phyloP scores from a whole-genome alignment of 257 asterid species.

The Knoxia roxburghii region DNA sequence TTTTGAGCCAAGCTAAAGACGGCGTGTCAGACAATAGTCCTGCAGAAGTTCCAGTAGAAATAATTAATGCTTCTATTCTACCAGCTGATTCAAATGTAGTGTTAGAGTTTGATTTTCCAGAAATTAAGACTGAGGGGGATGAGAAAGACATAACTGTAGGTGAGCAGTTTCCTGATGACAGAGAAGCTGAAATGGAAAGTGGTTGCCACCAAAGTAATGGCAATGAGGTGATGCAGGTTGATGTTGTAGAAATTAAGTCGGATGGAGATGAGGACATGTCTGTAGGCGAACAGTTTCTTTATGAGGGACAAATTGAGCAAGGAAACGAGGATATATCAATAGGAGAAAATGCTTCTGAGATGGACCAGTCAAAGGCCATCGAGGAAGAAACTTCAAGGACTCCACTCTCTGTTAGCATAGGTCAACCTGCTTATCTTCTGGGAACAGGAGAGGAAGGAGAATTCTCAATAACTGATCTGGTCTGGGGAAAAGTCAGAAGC shows the following conservation, averaged over 20 bases:
- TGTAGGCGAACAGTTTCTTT: slow-evolving; percentile 31
- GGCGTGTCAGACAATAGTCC: slow-evolving; percentile 16
- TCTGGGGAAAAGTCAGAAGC: slow-evolving; percentile 96
- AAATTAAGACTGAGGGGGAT: slow-evolving; percentile 19
- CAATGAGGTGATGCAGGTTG: slow-evolving; percentile 24
- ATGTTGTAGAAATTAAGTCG: slow-evolving; percentile 31
- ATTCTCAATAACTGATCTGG: slow-evolving; percentile 63
- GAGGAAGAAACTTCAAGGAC: slow-evolving; percentile 26
- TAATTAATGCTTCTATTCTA: slow-evolving; percentile 11
- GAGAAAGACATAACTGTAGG: slow-evolving; percentile 11
- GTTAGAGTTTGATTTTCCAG: neutral
- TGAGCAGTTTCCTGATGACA: neutral
- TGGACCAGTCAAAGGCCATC: slow-evolving; percentile 23
- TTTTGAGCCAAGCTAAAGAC: slow-evolving; percentile 20
- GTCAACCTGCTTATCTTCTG: slow-evolving; percentile 47
- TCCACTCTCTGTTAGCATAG: slow-evolving; percentile 30
- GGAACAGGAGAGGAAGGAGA: slow-evolving; percentile 51
- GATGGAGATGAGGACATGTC: slow-evolving; percentile 26
- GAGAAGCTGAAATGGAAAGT: slow-evolving; percentile 23
- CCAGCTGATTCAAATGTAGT: slow-evolving; percentile 16
- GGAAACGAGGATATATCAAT: slow-evolving; percentile 22
- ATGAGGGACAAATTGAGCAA: slow-evolving; percentile 23
- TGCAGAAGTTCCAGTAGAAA: slow-evolving; percentile 16
- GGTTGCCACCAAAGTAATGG: slow-evolving; percentile 22
- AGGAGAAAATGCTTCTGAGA: slow-evolving; percentile 36